phyloP scores from a whole-genome alignment of 2,329 filamentous ascomycete genomes.

The Colletotrichum cereale region DNA sequence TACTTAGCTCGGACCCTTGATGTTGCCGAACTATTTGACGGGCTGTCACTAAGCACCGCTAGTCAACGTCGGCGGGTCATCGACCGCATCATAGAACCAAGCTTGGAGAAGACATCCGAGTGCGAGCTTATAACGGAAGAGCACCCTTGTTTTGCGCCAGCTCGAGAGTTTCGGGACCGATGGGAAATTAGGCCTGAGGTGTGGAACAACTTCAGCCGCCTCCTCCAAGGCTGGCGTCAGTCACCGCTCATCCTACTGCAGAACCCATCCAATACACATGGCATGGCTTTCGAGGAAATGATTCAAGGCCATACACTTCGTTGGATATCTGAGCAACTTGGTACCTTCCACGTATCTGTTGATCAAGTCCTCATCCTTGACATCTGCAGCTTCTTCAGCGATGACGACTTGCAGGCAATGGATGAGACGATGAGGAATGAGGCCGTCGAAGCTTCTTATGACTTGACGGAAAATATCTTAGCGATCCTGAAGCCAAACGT shows the following conservation, averaged over 20 bases:
- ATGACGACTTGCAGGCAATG: not conserved
- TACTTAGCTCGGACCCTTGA: not conserved
- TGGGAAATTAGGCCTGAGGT: not conserved
- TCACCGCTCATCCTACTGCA: not conserved
- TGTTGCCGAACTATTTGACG: not conserved
- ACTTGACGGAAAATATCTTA: not conserved
- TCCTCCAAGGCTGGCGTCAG: not conserved
- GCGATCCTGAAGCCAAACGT: not conserved
- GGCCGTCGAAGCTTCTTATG: not conserved
- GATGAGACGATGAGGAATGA: not conserved
- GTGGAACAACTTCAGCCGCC: not conserved
- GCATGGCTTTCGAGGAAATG: not conserved
- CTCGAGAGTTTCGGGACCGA: not conserved
- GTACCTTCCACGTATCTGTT: not conserved
- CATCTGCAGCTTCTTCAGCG: not conserved
- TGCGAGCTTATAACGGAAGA: not conserved
- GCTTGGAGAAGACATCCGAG: not conserved
- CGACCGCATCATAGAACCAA: not conserved
- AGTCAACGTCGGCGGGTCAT: not conserved
- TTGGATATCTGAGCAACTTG: not conserved
- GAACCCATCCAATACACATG: not conserved
- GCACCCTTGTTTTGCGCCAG: not conserved
- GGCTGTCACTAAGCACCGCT: not conserved
- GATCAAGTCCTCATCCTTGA: not conserved
- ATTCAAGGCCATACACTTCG: not conserved